Evolutionary conservation across 2,329 filamentous ascomycete species (phyloP), one percentile per base, ranked within the genome.

Genomic region (Kalaharituber pfeilii): DNA sequence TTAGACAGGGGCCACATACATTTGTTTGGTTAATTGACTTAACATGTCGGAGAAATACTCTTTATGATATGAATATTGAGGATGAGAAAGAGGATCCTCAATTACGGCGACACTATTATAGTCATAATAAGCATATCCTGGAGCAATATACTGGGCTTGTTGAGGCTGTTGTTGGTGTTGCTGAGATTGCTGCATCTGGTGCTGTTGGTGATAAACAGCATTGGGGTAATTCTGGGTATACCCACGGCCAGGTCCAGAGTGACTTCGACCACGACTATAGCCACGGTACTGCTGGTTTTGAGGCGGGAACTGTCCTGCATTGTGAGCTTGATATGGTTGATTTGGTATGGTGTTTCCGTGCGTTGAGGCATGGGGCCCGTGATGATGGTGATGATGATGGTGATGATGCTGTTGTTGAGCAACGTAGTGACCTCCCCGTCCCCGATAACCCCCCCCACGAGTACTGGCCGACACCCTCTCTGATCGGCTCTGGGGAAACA

Each of bases 1-100:
- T n/a, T n/a, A n/a, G n/a, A n/a, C n/a, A n/a, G n/a, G n/a, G n/a
- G n/a, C n/a, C n/a, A 56, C 60, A 57, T 60, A 64, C 62, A 64
- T 53, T 56, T 64, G 62, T 7, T 59, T 57, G 45, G 60, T 60
- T 15, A 63, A 57, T 33, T 58, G 11, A 9, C 25, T 9, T n/a
- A 18, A 22, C 25, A 47, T 4, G n/a, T 47, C 22, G 5, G n/a
- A 15, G 22, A 20, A 47, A 47, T 47, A 47, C n/a, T 36, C 30
- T n/a, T n/a, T 36, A n/a, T n/a, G 20, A 39, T 8, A 18, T 39
- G 33, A 39, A 18, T 18, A 8, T 39, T 39, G 20, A 8, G 33
- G 2, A 18, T 39, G 33, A 39, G 33, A 13, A 15, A 39, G 8
- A 15, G 33, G 33, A 39, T 39, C 33, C 5, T 39, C 33, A 13